Evolutionary conservation across 129 eudicot species (phyloP).

Genomic region (Helichrysum umbraculigerum): DNA sequence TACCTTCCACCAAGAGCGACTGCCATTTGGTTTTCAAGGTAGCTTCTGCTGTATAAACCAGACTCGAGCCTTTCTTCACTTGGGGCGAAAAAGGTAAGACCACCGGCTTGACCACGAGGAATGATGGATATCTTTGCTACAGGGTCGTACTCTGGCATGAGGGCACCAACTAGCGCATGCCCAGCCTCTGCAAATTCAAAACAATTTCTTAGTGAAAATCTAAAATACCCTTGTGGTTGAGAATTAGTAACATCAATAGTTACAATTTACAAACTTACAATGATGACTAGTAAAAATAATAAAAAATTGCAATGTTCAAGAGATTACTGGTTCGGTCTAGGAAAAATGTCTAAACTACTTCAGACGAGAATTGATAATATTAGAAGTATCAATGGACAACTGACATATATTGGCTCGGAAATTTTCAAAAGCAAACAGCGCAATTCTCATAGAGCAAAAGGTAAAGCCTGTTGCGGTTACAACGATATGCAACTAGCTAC

Average conservation of each 20-base stretch:
- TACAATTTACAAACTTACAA: not conserved
- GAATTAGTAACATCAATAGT: not conserved
- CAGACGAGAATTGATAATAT: not conserved
- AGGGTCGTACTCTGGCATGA: slow-evolving; percentile 97
- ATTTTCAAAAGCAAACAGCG: not conserved
- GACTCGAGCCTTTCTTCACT: slow-evolving; percentile 98
- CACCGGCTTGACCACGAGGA: slow-evolving; percentile 99
- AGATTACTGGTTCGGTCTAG: not conserved
- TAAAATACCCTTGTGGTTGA: slow-evolving; percentile 19
- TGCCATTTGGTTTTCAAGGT: slow-evolving; percentile 97
- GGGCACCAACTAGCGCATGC: slow-evolving; percentile 97
- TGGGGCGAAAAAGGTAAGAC: slow-evolving; percentile 96
- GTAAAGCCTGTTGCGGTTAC: not conserved
- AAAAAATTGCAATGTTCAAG: slow-evolving; percentile 19
- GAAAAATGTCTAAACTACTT: slow-evolving; percentile 1
- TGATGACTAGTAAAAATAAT: not conserved
- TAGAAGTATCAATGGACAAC: not conserved
- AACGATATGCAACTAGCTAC: not conserved
- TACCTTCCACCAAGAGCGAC: slow-evolving; percentile 98
- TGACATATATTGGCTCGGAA: not conserved
- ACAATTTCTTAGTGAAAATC: slow-evolving; percentile 3
- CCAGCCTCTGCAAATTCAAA: slow-evolving; percentile 84
- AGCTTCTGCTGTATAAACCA: slow-evolving; percentile 93
- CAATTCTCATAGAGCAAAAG: not conserved
- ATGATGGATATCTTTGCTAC: slow-evolving; percentile 97